Evolutionary conservation across 1,284 basidiomycete genomes (phyloP), one percentile per base, ranked within the genome.

Genomic region (Austroboletus novae-zelandiae): DNA sequence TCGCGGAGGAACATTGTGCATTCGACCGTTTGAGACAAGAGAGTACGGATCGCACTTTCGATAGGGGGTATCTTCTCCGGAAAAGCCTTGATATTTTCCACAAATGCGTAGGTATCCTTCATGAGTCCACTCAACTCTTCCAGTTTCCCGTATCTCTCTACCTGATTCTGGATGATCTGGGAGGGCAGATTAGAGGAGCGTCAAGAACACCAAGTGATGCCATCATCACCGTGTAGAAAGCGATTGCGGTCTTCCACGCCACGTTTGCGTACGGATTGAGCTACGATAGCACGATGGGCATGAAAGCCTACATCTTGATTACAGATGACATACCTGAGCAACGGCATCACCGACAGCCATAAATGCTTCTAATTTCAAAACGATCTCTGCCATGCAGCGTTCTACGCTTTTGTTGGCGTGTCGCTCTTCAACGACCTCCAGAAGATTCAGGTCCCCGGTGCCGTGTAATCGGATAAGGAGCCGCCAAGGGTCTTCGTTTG

Each of bases 1-100:
- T 70, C 70, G 8, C 60, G 61, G 44, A 70, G 55, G 46, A 70
- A 70, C 47, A 70, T 59, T 20, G 51, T 62, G 17, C 69, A 70
- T 55, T 72, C 67, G 1, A 70, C 53, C 1, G 67, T 70, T 45
- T 70, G 69, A 6, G 58, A 56, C 4, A 65, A 35, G 15, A 72
- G 52, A 1, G 51, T 47, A 9, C 50, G 53, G 43, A 72, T 60
- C n/a, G 53, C 59, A 37, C 55, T 49, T 37, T 70, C 64, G 1
- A 71, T 60, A 2, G 29, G 15, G 27, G 58, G 54, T 40, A 71
- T 61, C 48, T 54, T 68, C 39, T 61, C 54, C 2, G 64, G 60
- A 17, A 71, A 55, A 4, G 46, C 55, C 27, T 59, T 57, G 5
- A 71, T 48, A 17, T 54, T 53, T 27, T 68, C 67, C 7, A 69